These are phyloP conservation scores for Daldinia decipiens DNA, from an alignment of 495 filamentous ascomycete genomes.

Conservation along the genomic window DNA sequence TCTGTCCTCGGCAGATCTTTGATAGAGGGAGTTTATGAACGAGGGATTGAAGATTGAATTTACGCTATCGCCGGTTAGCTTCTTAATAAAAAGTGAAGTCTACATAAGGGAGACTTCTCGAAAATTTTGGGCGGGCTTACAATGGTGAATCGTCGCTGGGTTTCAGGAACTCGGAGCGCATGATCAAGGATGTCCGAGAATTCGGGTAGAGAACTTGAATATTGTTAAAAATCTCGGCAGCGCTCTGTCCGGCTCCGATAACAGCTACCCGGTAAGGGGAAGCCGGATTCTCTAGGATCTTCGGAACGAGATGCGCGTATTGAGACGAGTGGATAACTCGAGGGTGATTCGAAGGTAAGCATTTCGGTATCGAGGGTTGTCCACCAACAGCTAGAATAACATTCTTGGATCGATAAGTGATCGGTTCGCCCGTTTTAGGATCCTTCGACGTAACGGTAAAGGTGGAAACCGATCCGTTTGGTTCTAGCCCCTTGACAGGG, in stretches of 20 bases:
- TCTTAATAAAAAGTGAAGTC: no score
- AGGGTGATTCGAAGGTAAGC: constrained; percentile 67
- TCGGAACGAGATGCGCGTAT: constrained; percentile 72
- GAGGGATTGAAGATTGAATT: constrained; percentile 96
- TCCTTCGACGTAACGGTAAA: constrained; percentile 59
- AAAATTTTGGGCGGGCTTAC: constrained; percentile 60
- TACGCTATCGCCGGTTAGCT: constrained; percentile 66
- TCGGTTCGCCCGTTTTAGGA: constrained; percentile 48
- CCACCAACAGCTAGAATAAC: constrained; percentile 90
- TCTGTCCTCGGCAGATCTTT: constrained; percentile 69
- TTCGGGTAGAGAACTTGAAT: constrained; percentile 84
- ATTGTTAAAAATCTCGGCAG: constrained; percentile 94
- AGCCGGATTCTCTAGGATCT: constrained; percentile 66
- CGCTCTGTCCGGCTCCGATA: constrained; percentile 88
- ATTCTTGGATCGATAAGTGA: constrained; percentile 68
- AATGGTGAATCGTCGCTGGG: constrained; percentile 97
- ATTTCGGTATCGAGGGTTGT: constrained; percentile 76
- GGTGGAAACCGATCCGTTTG: constrained; percentile 56
- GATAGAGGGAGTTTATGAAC: constrained; percentile 77
- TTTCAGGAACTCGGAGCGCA: constrained; percentile 79
- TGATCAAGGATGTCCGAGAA: constrained; percentile 77
- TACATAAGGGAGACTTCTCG: background rate
- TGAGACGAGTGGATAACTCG: constrained; percentile 90
- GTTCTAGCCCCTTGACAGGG: constrained; percentile 52
- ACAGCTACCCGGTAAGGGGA: constrained; percentile 79